Percentiles rank a stretch among this genome's conserved stretches.
Conservation (phyloP, 768 basidiomycete genomes). For the Mycena epipterygia region DNA sequence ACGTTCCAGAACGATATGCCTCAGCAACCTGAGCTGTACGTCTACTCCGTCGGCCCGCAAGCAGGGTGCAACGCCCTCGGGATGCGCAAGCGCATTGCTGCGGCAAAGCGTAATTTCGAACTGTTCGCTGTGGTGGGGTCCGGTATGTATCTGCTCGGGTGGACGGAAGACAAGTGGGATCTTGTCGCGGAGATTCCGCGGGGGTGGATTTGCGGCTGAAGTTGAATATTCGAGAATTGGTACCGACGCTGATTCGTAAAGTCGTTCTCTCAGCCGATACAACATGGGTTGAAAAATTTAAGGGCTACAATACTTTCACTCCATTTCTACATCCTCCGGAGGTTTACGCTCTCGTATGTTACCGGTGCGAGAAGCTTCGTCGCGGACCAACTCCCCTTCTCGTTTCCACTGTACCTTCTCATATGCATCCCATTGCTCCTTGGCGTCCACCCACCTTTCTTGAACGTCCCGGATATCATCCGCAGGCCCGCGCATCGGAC, state of each 20-base stretch:
- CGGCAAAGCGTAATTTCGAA: background rate
- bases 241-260: too few species aligned
- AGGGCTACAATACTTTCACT: background rate
- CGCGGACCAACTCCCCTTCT: conserved; percentile 73
- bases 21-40: background rate
- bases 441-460: conserved; percentile 93
- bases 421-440: conserved; percentile 85
- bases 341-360: conserved; percentile 50
- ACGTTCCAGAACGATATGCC: background rate
- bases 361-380: conserved; percentile 50
- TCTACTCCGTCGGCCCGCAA: conserved; percentile 7
- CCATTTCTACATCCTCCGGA: conserved; percentile 34
- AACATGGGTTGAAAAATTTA: too few species aligned
- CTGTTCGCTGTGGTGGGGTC: conserved; percentile 2
- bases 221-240: background rate
- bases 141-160: conserved; percentile 1
- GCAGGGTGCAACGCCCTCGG: background rate
- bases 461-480: conserved; percentile 60
- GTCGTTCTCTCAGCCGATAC: too few species aligned
- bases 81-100: conserved; percentile 3
- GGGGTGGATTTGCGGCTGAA: background rate
- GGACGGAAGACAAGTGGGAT: background rate
- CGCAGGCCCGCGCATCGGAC: conserved; percentile 61
- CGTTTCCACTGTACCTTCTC: conserved; percentile 84
- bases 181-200: conserved; percentile 2